phyloP scores from a whole-genome alignment of 1,139 yeast genomes.

The Kodamaea ohmeri region DNA sequence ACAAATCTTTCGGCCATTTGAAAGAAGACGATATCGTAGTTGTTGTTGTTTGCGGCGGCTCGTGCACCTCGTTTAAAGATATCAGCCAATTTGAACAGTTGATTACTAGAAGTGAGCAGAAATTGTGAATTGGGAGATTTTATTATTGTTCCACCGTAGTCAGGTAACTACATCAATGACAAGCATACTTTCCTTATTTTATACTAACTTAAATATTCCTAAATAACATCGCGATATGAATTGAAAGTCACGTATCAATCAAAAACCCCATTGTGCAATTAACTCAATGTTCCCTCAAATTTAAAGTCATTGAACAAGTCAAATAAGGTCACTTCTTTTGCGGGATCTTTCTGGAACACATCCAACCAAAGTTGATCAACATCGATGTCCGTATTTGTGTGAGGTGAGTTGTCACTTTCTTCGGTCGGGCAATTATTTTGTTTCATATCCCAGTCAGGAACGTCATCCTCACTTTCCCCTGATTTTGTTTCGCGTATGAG shows the following conservation, averaged over 20 bases:
- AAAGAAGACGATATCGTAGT: slow-evolving; percentile 50
- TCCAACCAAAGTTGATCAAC: slow-evolving; percentile 15
- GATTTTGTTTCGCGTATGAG: not conserved
- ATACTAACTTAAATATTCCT: too few species aligned
- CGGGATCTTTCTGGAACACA: slow-evolving; percentile 9
- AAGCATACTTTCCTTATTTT: too few species aligned
- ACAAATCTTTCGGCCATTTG: slow-evolving; percentile 30
- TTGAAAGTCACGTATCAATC: too few species aligned
- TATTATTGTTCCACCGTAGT: slow-evolving; percentile 33
- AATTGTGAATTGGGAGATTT: slow-evolving; percentile 11
- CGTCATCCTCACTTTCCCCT: not conserved
- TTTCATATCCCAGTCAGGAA: not conserved
- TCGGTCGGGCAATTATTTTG: not conserved
- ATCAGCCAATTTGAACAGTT: slow-evolving; percentile 15
- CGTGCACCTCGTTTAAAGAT: slow-evolving; percentile 32
- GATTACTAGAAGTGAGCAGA: slow-evolving; percentile 16
- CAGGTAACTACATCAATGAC: too few species aligned
- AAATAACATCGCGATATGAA: too few species aligned
- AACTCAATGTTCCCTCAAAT: slow-evolving; percentile 40
- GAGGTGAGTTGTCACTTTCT: slow-evolving; percentile 1
- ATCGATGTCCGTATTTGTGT: slow-evolving; percentile 7
- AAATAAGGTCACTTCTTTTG: slow-evolving; percentile 12
- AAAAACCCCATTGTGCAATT: too few species aligned
- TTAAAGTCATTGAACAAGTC: slow-evolving; percentile 12
- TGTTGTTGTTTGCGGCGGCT: slow-evolving; percentile 66